Conservation (phyloP, 495 filamentous ascomycete genomes). For the Podospora pseudopauciseta region DNA sequence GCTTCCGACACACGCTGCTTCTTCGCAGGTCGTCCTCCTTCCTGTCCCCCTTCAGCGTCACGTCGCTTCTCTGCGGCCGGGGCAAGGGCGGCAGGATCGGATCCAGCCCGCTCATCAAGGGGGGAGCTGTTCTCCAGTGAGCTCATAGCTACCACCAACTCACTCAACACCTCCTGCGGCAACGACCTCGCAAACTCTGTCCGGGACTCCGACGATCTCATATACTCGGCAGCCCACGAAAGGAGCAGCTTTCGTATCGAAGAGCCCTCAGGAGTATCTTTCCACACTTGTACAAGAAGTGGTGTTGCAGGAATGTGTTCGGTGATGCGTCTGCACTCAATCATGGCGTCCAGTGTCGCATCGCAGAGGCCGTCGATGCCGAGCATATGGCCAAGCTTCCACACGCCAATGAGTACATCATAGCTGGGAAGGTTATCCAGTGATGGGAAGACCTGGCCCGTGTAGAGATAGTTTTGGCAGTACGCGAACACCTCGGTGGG, state of each 20-base stretch:
- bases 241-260: conserved; percentile 51
- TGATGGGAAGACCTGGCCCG: conserved; percentile 41
- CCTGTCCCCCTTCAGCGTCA: conserved; percentile 24
- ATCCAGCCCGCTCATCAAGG: background rate
- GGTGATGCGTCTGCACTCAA: conserved; percentile 46
- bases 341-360: conserved; percentile 49
- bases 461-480: conserved; percentile 52
- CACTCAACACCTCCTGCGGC: conserved; percentile 52
- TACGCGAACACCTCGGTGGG: conserved; percentile 46
- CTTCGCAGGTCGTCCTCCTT: conserved; percentile 31
- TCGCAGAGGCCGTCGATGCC: conserved; percentile 52
- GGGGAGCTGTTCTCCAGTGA: conserved; percentile 30
- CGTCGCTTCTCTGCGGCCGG: conserved; percentile 21
- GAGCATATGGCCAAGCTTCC: conserved; percentile 50
- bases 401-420: conserved; percentile 48
- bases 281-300: conserved; percentile 52
- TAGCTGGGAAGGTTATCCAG: conserved; percentile 42
- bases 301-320: conserved; percentile 49
- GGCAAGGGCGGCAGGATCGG: conserved; percentile 15
- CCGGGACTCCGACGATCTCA: conserved; percentile 47
- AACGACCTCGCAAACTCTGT: conserved; percentile 51
- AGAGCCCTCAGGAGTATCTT: conserved; percentile 52
- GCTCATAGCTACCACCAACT: conserved; percentile 56
- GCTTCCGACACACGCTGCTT: conserved; percentile 39
- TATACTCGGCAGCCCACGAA: conserved; percentile 55